Percentiles rank a stretch among this genome's conserved stretches.
Evolutionary conservation across 2,329 filamentous ascomycete genomes (phyloP).

Genomic region (Fusarium foetens): DNA sequence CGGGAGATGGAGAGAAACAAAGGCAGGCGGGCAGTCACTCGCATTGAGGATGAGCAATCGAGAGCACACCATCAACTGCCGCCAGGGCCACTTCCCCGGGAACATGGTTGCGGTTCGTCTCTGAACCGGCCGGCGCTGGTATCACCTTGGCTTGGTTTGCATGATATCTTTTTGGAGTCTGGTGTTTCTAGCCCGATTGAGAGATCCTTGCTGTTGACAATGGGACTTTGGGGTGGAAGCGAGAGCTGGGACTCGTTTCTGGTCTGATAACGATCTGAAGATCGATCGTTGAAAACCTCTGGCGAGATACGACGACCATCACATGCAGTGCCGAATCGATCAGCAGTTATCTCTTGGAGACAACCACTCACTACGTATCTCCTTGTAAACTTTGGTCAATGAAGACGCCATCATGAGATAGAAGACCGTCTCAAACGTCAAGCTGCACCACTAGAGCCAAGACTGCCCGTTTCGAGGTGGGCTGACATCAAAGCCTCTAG

Average conservation of each 20-base stretch:
- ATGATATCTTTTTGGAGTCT: slow-evolving; percentile 28
- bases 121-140: slow-evolving; percentile 13
- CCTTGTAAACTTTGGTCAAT: not conserved
- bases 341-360: not conserved
- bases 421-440: slow-evolving; percentile 21
- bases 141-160: slow-evolving; percentile 26
- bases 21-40: not conserved
- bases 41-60: not conserved
- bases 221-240: slow-evolving; percentile 36
- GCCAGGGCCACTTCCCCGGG: slow-evolving; percentile 40
- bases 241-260: slow-evolving; percentile 36
- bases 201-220: slow-evolving; percentile 30
- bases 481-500: slow-evolving; percentile 24
- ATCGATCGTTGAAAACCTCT: slow-evolving; percentile 21
- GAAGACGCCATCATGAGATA: slow-evolving; percentile 19
- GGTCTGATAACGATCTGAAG: slow-evolving; percentile 35
- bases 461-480: slow-evolving; percentile 29
- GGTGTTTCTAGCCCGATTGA: slow-evolving; percentile 36
- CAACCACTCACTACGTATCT: not conserved
- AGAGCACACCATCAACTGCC: slow-evolving; percentile 38
- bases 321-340: slow-evolving; percentile 28
- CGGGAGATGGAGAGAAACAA: slow-evolving; percentile 20
- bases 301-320: slow-evolving; percentile 23
- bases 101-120: slow-evolving; percentile 33
- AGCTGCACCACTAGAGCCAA: slow-evolving; percentile 7